phyloP scores from a whole-genome alignment of 768 basidiomycete species.

The Auricularia sp. region DNA sequence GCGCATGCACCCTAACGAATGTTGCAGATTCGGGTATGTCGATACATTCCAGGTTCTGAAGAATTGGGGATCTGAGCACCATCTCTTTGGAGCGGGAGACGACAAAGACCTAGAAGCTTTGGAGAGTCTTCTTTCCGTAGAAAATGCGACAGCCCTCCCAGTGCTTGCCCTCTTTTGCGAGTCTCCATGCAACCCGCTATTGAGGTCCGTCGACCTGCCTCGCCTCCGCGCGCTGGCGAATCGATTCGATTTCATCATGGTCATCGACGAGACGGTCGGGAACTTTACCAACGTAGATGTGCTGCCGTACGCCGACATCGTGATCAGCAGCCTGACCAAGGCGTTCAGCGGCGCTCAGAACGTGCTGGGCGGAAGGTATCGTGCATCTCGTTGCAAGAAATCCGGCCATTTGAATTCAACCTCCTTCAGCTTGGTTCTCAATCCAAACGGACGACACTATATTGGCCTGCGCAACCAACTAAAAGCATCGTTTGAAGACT shows the following conservation, averaged over 20 bases:
- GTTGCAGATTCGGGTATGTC: constrained; percentile 37
- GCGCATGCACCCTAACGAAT: too few relatives aligned
- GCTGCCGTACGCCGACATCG: constrained; percentile 35
- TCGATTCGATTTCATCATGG: constrained; percentile 36
- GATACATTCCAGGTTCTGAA: constrained; percentile 43
- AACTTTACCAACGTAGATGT: constrained; percentile 44
- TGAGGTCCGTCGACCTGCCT: constrained; percentile 34
- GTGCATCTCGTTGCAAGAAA: not conserved
- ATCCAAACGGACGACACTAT: constrained; percentile 33
- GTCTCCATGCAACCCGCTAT: constrained; percentile 45
- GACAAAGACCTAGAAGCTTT: constrained; percentile 30
- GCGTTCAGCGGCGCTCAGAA: constrained; percentile 44
- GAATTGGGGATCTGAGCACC: constrained; percentile 41
- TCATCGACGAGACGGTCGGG: constrained; percentile 46
- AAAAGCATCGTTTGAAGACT: constrained; percentile 33
- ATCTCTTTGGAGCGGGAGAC: constrained; percentile 35
- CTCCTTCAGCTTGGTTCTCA: constrained; percentile 34
- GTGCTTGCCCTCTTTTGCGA: constrained; percentile 41
- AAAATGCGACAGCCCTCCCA: constrained; percentile 16
- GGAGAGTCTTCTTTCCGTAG: constrained; percentile 21
- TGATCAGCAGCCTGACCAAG: constrained; percentile 44
- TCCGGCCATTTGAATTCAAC: not conserved
- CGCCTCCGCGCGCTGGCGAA: constrained; percentile 35
- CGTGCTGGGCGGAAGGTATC: constrained; percentile 46
- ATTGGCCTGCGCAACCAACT: constrained; percentile 26